Evolutionary conservation across 2,329 filamentous ascomycete genomes (phyloP).

Genomic region (Aspergillus sp.): DNA sequence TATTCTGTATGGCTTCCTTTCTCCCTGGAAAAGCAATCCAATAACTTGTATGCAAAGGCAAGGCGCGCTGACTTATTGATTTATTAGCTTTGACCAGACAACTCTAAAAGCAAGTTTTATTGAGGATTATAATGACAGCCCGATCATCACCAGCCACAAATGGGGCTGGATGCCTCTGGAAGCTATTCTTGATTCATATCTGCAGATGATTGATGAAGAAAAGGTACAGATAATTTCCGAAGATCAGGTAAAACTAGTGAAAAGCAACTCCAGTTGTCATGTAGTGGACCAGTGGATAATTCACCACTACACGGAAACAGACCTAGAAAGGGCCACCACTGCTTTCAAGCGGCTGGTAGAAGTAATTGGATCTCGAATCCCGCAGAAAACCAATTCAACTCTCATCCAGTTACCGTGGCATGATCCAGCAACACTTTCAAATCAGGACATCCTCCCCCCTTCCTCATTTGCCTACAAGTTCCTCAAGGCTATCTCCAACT

Average conservation of each 20-base stretch:
- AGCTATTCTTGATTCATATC: constrained; percentile 12
- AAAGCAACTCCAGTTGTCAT: too few species aligned
- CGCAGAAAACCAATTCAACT: not conserved
- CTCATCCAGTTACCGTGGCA: constrained; percentile 3
- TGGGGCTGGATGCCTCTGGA: constrained; percentile 16
- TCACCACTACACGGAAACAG: not conserved
- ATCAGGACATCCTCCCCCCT: not conserved
- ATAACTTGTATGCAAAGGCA: too few species aligned
- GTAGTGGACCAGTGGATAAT: not conserved
- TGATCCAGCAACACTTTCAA: not conserved
- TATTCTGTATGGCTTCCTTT: constrained; percentile 9
- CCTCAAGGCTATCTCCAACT: not conserved
- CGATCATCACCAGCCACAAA: not conserved
- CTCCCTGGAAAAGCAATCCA: too few species aligned
- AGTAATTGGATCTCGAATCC: constrained; percentile 4
- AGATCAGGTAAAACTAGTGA: too few species aligned
- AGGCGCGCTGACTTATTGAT: not conserved
- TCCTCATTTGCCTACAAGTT: not conserved
- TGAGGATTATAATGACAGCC: constrained; percentile 9
- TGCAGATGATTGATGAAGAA: constrained; percentile 10
- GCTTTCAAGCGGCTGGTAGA: constrained; percentile 8
- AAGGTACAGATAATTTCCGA: constrained; percentile 3
- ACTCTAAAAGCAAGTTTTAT: constrained; percentile 12
- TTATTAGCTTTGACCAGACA: constrained; percentile 8
- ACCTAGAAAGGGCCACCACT: constrained; percentile 2